These are phyloP conservation scores for Sugiyamaella xylanicola DNA, from an alignment of 1,139 yeast genomes.

Conservation along the genomic window DNA sequence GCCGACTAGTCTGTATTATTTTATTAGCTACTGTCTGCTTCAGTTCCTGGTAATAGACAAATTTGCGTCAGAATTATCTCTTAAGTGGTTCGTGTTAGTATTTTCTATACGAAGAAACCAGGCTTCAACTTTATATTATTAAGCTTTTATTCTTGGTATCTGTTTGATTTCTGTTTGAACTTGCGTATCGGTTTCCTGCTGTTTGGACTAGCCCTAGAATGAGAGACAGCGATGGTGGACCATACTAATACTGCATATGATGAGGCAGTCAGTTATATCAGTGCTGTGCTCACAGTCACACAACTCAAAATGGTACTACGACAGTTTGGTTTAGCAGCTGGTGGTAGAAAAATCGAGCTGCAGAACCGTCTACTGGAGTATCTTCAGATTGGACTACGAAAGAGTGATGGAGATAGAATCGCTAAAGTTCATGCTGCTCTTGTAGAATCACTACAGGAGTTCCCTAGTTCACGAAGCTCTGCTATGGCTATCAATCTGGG, in stretches of 20 bases:
- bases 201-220: background rate
- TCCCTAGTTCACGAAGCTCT: background rate
- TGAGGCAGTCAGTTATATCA: conserved; percentile 10
- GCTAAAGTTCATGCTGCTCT: conserved; percentile 9
- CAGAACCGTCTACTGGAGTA: conserved; percentile 35
- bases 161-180: no score
- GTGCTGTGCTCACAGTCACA: conserved; percentile 32
- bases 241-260: conserved; percentile 7
- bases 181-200: background rate
- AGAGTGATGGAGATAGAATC: conserved; percentile 9
- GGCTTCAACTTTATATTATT: no score
- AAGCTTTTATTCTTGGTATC: no score
- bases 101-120: no score
- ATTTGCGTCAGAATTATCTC: no score
- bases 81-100: no score
- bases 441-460: background rate
- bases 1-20: no score
- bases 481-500: background rate
- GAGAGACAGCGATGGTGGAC: conserved; percentile 4
- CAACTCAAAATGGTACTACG: conserved; percentile 39
- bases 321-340: conserved; percentile 28
- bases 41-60: no score
- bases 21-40: no score
- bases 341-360: conserved; percentile 41
- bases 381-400: conserved; percentile 18